Base-by-base conservation (phyloP, 2,329 filamentous ascomycete species). In the Pseudocercospora cruenta region DNA sequence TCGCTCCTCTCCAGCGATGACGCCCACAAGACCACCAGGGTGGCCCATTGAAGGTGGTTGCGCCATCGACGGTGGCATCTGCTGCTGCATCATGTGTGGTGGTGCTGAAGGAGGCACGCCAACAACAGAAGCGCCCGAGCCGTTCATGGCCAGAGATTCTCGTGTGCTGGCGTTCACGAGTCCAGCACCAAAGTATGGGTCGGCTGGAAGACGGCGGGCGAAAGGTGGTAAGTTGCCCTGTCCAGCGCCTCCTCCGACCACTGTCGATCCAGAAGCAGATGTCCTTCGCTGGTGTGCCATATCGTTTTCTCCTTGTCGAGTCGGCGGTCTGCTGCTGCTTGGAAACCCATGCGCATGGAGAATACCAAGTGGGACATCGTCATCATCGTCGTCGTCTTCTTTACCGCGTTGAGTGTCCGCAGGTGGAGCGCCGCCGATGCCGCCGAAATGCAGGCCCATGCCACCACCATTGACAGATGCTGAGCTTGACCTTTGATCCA, bases 341-440 rank as follows among this genome's bases (percentile, higher is more conserved):
- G 93, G 93, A 74, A 97, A 97, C 2, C 93, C 93, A 76, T 97
- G 93, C 1, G 93, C 93, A 62, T 92, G 91, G 21, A 97, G 82
- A 71, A 97, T 95, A 12, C 90, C 93, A 47, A 97, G 82, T 0
- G 93, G 93, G 12, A 96, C 87, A 73, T 97, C 93, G 65, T 97
- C 93, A 72, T 97, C 93, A 64, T 94, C 91, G 43, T 93, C 91
- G 0, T 88, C 90, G 4, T 80, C 79, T 47, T 66, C 64, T 54
- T 72, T 74, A 10, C 72, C 71, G 19, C 68, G 66, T 9, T 72
- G 26, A 9, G 67, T 59, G 2, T 73, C 75, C 16, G 67, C 33
- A 16, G 75, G 75, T 33, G 74, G 74, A 45, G 68, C 63, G 19
- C 72, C 75, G 26, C 70, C 67, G 5, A 76, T 73, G 12, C 76